These are phyloP conservation scores for Linnemannia zychae DNA, from an alignment of 192 early-diverging fungal genomes.

Conservation along the genomic window DNA sequence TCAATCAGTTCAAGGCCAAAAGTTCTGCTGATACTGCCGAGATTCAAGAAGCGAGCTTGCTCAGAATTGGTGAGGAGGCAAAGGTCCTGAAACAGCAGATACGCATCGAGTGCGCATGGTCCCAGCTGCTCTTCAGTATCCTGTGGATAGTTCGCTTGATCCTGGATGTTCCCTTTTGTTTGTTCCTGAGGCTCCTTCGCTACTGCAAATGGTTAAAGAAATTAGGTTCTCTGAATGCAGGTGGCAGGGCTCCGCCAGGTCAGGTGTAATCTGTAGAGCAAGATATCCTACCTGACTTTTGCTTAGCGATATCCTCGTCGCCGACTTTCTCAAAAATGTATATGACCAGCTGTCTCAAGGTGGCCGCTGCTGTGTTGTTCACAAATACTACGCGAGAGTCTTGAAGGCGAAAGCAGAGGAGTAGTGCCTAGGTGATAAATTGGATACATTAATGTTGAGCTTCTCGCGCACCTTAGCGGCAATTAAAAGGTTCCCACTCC, in stretches of 20 bases:
- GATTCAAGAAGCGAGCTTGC: slow-evolving; percentile 70
- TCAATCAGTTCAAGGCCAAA: slow-evolving; percentile 96
- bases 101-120: slow-evolving; percentile 85
- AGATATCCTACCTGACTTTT: slow-evolving; percentile 41
- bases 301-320: slow-evolving; percentile 65
- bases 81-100: slow-evolving; percentile 90
- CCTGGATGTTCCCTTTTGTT: not conserved
- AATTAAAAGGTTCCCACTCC: not conserved
- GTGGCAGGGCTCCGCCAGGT: not conserved
- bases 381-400: slow-evolving; percentile 86
- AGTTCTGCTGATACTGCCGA: slow-evolving; percentile 69
- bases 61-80: slow-evolving; percentile 83
- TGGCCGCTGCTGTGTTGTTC: slow-evolving; percentile 89
- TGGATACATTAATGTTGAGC: not conserved
- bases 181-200: not conserved
- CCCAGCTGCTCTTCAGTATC: slow-evolving; percentile 56
- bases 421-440: slow-evolving; percentile 67
- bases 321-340: slow-evolving; percentile 88
- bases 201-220: not conserved
- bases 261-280: not conserved
- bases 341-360: slow-evolving; percentile 86
- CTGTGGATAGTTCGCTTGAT: slow-evolving; percentile 10
- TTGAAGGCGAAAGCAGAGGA: slow-evolving; percentile 87
- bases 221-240: not conserved
- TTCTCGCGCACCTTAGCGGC: not conserved